Evolutionary conservation across 208 protist genomes (phyloP).

Genomic region (Acanthamoeba healyi): DNA sequence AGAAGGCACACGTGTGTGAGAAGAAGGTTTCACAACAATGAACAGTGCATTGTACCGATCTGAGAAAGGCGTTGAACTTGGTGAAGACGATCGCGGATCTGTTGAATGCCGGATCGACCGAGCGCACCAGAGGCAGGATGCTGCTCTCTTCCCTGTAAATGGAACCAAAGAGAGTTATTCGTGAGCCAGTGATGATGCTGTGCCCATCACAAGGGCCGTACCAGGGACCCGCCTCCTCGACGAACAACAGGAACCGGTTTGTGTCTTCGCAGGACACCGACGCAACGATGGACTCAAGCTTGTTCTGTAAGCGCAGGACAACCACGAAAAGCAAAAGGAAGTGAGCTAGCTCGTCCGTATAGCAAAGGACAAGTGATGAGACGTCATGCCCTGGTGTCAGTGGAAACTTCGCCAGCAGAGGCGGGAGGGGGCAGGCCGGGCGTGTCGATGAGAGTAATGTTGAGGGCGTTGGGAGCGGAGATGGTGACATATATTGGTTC

Average conservation of each 20-base stretch:
- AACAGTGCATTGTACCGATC: too few relatives aligned
- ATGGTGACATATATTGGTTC: conserved; percentile 33
- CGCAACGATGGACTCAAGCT: conserved; percentile 30
- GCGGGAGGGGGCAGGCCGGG: conserved; percentile 7
- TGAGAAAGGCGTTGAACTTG: conserved; percentile 22
- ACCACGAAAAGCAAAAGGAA: neutral
- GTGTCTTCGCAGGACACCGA: neutral
- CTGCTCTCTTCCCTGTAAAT: conserved; percentile 19
- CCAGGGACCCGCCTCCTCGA: conserved; percentile 20
- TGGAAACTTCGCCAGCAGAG: neutral
- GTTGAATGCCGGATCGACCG: conserved; percentile 48
- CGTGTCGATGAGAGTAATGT: conserved; percentile 59
- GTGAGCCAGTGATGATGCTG: too few relatives aligned
- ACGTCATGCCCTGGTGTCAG: neutral
- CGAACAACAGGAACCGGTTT: conserved; percentile 31
- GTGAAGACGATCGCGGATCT: conserved; percentile 34
- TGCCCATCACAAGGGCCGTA: neutral
- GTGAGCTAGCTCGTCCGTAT: too few relatives aligned
- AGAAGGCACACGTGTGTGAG: neutral
- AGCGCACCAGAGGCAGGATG: conserved; percentile 24
- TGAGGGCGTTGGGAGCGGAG: conserved; percentile 24
- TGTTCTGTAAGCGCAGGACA: neutral
- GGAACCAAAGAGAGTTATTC: neutral
- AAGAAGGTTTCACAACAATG: too few relatives aligned
- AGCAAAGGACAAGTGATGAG: neutral